Base-by-base conservation (phyloP, 2,329 filamentous ascomycete species). In the Colletotrichum sp. region DNA sequence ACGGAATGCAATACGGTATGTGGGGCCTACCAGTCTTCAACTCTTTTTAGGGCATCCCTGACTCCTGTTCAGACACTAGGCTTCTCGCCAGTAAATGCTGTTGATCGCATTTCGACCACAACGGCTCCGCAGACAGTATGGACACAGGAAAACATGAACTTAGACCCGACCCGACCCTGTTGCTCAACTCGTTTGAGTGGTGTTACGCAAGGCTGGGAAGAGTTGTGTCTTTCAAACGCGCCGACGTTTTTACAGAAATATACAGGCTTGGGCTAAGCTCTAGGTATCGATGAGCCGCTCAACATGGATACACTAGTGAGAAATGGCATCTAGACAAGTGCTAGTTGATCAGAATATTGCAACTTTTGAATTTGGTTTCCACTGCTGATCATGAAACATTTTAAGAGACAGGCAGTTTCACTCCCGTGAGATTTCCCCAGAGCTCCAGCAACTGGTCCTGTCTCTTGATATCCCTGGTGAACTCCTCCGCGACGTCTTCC, bases 361-460 rank as follows among this genome's bases (percentile, higher is more conserved):
- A 59, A 59, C 16, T n/a, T 59, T n/a, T 59, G 16, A 21, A 8
- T 7, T 12, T 59, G 14, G 16, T 32, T 28, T 59, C 56, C 32
- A 36, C 13, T 8, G 59, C n/a, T 26, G 55, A 52, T 59, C 56
- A 16, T 38, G n/a, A 21, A 38, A 7, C 34, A 10, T 18, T 5
- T 32, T 24, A 65, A 10, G 28, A 30, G 4, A 30, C n/a, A 55
- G 73, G 43, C 13, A 75, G 34, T 18, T 59, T 68, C 2, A 75
- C 26, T 3, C 80, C 80, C 30, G 78, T 81, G 10, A 84, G 79
- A 21, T 79, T 77, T 43, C 80, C 82, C 71, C 85, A 75, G 16
- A 80, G 77, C 68, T 83, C 80, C 71, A 90, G 72, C 38, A 90
- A 78, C 76, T 80, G 81, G 14, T 89, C 85, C 78, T 90, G 89